Evolutionary conservation across 805 yeast species (phyloP).

Genomic region (Saccharomyces eubayanus): DNA sequence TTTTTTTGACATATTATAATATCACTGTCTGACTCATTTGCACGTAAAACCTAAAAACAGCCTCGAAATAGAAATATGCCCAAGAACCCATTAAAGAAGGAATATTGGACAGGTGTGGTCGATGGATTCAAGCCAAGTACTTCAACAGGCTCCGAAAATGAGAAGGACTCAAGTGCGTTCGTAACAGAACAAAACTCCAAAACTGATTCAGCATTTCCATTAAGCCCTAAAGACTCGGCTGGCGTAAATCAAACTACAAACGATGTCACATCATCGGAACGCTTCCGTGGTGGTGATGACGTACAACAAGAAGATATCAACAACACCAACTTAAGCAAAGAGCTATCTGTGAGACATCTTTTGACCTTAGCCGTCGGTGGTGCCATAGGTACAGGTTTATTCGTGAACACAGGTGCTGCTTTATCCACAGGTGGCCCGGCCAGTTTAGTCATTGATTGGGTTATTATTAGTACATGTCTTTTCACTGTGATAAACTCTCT

Average conservation of each 20-base stretch:
- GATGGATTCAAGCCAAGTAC: conserved; percentile 15
- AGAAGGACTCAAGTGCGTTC: neutral
- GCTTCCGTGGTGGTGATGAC: neutral
- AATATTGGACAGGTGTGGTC: conserved; percentile 14
- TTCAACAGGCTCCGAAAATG: neutral
- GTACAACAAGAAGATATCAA: conserved; percentile 8
- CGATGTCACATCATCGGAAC: conserved; percentile 1
- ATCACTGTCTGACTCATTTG: neutral
- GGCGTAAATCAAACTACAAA: neutral
- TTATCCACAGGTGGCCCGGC: conserved; percentile 58
- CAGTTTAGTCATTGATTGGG: conserved; percentile 49
- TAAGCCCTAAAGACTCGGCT: neutral
- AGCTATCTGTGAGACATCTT: conserved; percentile 36
- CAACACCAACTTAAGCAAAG: conserved; percentile 16
- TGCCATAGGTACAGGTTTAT: conserved; percentile 60
- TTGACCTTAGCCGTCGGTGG: conserved; percentile 65
- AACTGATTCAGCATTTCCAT: neutral
- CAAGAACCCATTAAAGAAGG: conserved; percentile 10
- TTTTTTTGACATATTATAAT: neutral
- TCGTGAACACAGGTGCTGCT: conserved; percentile 57
- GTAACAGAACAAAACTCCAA: neutral
- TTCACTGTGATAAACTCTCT: conserved; percentile 48
- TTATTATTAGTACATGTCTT: conserved; percentile 48
- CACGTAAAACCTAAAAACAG: neutral
- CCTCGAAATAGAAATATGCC: conserved; percentile 1